phyloP scores from a whole-genome alignment of 352 stramenopile species.

The Phytopythium litorale region DNA sequence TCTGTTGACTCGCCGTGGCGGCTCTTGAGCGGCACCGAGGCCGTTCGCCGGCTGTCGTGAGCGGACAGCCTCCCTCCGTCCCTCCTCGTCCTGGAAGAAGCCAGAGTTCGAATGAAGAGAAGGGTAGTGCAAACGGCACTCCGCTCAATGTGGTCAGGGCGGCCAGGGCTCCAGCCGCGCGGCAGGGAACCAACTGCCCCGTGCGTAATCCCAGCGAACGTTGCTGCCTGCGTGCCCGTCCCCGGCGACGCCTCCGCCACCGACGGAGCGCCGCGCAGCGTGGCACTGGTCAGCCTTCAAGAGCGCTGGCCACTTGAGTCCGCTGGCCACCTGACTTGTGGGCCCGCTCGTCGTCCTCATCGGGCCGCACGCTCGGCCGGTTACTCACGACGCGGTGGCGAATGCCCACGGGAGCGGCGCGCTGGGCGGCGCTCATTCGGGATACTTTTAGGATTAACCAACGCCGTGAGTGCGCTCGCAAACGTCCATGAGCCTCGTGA shows the following conservation, averaged over 20 bases:
- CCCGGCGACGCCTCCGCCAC: not conserved
- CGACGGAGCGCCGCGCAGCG: slow-evolving; percentile 1
- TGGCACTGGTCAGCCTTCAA: slow-evolving; percentile 1
- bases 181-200: not conserved
- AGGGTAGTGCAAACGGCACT: not conserved
- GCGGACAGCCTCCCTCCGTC: not conserved
- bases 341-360: not conserved
- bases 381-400: not conserved
- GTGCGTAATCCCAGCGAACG: not conserved
- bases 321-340: slow-evolving; percentile 1
- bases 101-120: not conserved
- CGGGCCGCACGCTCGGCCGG: not conserved
- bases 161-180: not conserved
- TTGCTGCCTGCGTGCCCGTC: too few relatives aligned
- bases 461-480: too few relatives aligned
- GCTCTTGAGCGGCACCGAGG: not conserved
- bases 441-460: too few relatives aligned
- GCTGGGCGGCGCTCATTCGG: not conserved
- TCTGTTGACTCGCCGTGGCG: not conserved
- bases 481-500: too few relatives aligned
- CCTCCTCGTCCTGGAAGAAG: not conserved
- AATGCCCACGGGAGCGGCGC: not conserved
- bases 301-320: slow-evolving; percentile 6
- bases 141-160: not conserved
- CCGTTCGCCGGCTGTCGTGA: not conserved